Percentiles rank a stretch among this genome's conserved stretches.
phyloP scores from a whole-genome alignment of 2,329 filamentous ascomycete genomes.

The Dactylellina parvicollis region DNA sequence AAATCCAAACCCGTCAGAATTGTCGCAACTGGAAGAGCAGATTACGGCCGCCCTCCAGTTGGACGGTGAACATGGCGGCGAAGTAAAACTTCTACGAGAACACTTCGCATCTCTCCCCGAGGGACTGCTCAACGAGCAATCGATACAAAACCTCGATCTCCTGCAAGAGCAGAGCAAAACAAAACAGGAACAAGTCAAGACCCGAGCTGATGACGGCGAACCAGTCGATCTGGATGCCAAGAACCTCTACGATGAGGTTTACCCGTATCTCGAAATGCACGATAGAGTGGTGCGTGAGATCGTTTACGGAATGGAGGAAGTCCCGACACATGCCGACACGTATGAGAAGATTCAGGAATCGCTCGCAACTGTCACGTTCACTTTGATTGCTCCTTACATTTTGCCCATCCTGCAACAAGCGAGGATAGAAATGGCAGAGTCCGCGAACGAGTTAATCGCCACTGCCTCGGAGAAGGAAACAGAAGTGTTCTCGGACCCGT shows the following conservation, averaged over 20 bases:
- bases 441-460: slow-evolving; percentile 46
- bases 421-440: slow-evolving; percentile 44
- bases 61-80: slow-evolving; percentile 75
- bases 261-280: slow-evolving; percentile 89
- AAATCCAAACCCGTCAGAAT: slow-evolving; percentile 89
- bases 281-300: slow-evolving; percentile 86
- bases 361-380: slow-evolving; percentile 88
- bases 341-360: slow-evolving; percentile 83
- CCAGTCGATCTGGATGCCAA: slow-evolving; percentile 80
- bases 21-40: slow-evolving; percentile 88
- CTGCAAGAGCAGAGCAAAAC: slow-evolving; percentile 80
- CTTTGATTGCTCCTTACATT: slow-evolving; percentile 87
- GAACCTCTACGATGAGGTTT: slow-evolving; percentile 83
- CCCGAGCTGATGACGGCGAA: slow-evolving; percentile 71
- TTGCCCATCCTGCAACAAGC: slow-evolving; percentile 67
- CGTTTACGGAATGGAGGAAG: slow-evolving; percentile 79
- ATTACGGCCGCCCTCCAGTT: slow-evolving; percentile 87
- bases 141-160: slow-evolving; percentile 71
- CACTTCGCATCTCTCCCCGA: slow-evolving; percentile 83
- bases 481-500: slow-evolving; percentile 70
- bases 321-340: slow-evolving; percentile 69
- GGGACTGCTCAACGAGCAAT: slow-evolving; percentile 79
- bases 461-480: slow-evolving; percentile 27
- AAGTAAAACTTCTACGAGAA: slow-evolving; percentile 85
- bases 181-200: slow-evolving; percentile 62